Evolutionary conservation across 768 basidiomycete species (phyloP).

Genomic region (Lactarius vividus): DNA sequence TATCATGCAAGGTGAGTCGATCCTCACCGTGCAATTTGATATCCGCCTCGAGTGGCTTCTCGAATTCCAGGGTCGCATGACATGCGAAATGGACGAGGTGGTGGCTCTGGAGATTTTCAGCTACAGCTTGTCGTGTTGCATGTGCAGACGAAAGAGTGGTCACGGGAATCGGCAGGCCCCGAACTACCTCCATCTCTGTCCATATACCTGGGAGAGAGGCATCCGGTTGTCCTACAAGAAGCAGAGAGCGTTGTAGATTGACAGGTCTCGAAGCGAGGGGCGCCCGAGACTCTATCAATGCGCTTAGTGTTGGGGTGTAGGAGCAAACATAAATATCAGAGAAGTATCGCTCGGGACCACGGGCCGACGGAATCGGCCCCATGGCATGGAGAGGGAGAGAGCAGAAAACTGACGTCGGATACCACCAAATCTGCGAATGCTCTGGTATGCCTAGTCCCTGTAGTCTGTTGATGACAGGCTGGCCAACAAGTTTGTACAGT

Average conservation of each 20-base stretch:
- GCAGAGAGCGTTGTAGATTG: background rate
- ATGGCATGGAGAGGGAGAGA: too few relatives aligned
- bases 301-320: slow-evolving; percentile 16
- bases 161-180: background rate
- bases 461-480: slow-evolving; percentile 9
- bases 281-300: slow-evolving; percentile 2
- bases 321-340: slow-evolving; percentile 21
- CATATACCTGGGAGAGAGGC: background rate
- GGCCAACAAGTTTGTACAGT: slow-evolving; percentile 12
- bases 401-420: too few relatives aligned
- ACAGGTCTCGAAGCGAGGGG: background rate
- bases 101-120: background rate
- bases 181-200: background rate
- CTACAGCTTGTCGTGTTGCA: background rate
- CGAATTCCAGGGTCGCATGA: background rate
- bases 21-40: background rate
- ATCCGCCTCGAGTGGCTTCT: background rate
- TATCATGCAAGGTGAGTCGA: slow-evolving; percentile 6
- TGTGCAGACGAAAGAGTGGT: background rate
- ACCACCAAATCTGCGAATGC: background rate
- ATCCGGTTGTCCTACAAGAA: slow-evolving; percentile 8
- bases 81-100: slow-evolving; percentile 13
- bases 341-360: background rate
- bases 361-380: too few relatives aligned
- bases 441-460: slow-evolving; percentile 1